A percentile compares a stretch with the other conserved stretches of the same genome.
Evolutionary conservation across 2,329 filamentous ascomycete genomes (phyloP).

Genomic region (Saccharata proteae): DNA sequence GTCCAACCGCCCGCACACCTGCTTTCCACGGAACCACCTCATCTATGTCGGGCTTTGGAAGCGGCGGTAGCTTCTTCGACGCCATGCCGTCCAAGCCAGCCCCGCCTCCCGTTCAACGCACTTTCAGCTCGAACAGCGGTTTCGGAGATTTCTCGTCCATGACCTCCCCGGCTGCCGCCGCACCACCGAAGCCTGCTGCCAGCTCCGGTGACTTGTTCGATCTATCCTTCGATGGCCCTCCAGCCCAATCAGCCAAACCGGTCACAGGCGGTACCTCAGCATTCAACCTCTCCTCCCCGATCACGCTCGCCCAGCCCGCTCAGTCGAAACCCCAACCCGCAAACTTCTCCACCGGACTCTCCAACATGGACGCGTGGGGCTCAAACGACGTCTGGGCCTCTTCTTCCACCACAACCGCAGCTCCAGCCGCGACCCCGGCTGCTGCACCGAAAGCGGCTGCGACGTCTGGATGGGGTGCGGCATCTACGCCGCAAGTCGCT

Average conservation of each 20-base stretch:
- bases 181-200: conserved; percentile 33
- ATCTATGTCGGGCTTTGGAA: conserved; percentile 33
- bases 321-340: conserved; percentile 19
- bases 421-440: conserved; percentile 24
- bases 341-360: conserved; percentile 25
- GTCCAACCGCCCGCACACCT: conserved; percentile 43
- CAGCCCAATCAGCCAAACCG: conserved; percentile 20
- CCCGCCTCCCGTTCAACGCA: conserved; percentile 33
- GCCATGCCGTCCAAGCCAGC: conserved; percentile 41
- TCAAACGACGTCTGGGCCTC: conserved; percentile 69
- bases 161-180: conserved; percentile 38
- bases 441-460: conserved; percentile 19
- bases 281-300: conserved; percentile 63
- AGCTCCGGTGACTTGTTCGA: conserved; percentile 64
- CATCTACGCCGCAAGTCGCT: conserved; percentile 47
- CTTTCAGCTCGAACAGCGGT: conserved; percentile 44
- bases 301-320: conserved; percentile 24
- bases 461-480: conserved; percentile 46
- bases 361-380: conserved; percentile 68
- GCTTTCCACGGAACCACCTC: conserved; percentile 20
- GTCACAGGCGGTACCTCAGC: conserved; percentile 46
- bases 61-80: conserved; percentile 78
- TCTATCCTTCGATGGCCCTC: conserved; percentile 35
- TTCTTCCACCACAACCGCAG: conserved; percentile 44
- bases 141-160: conserved; percentile 54